phyloP scores from a whole-genome alignment of 169 alveolate genomes.

The Cyclospora cayetanensis region DNA sequence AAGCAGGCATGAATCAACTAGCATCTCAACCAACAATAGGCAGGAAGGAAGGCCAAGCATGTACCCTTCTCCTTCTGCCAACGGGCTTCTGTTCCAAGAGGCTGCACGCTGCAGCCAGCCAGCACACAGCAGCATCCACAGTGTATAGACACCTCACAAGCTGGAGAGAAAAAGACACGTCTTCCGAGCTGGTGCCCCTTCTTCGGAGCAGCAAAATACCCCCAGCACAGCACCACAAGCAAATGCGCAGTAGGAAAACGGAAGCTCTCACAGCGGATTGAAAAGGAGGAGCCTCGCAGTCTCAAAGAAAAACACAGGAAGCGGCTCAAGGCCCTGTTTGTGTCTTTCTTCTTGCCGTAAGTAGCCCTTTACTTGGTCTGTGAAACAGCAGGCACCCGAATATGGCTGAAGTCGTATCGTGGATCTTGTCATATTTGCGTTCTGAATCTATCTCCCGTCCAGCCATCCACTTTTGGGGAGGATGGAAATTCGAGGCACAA shows the following conservation, averaged over 20 bases:
- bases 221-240: no score
- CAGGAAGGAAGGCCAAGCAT: not conserved
- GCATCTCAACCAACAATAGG: not conserved
- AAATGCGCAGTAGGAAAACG: no score
- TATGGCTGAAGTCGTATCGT: no score
- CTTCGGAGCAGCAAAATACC: no score
- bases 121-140: not conserved
- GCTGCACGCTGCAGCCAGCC: not conserved
- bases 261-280: slow-evolving; percentile 69
- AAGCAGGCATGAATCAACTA: not conserved
- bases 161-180: no score
- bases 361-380: slow-evolving; percentile 9
- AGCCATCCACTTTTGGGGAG: no score
- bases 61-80: not conserved
- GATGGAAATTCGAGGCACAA: no score
- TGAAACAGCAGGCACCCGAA: not conserved
- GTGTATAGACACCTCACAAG: no score
- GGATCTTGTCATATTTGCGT: no score
- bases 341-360: slow-evolving; percentile 17
- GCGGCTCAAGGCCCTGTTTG: slow-evolving; percentile 10
- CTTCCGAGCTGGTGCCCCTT: no score
- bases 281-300: slow-evolving; percentile 39
- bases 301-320: slow-evolving; percentile 66
- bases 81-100: not conserved
- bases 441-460: no score